Evolutionary conservation across 768 basidiomycete genomes (phyloP), one percentile per base, ranked within the genome.

Genomic region (Russula emetica): DNA sequence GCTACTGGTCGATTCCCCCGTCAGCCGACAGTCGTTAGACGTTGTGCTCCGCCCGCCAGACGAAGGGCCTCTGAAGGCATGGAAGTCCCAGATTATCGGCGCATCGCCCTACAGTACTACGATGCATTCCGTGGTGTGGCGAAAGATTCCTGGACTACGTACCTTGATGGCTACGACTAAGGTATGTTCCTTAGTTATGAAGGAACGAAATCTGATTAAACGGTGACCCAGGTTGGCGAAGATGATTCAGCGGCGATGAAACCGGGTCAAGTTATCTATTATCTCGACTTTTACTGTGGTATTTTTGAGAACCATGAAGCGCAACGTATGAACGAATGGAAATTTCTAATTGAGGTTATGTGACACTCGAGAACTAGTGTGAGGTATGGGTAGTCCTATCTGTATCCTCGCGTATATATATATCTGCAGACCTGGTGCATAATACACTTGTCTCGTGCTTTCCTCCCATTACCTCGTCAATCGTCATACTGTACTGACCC

Each of bases 91-190:
- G 54, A 40, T 26, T 55, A 55, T 55, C 54, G 54, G n/a, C 16
- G 54, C 38, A 38, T 26, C 13, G 38, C 54, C 38, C 38, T 55
- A 24, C 54, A 40, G 38, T 45, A 55, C n/a, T 55, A 55, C 38
- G 36, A 55, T 40, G 22, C 54, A 20, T 55, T 55, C 54, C 54
- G 54, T 40, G 54, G n/a, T 26, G n/a, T 55, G n/a, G 54, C 54
- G 14, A 24, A 40, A 20, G n/a, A 14, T 24, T 16, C 24, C 13
- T 40, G 24, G 36, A 38, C 36, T 24, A 20, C 2, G 11, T 55
- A 16, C 54, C 36, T 55, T 40, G 38, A 40, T 55, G 54, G 54
- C 22, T 53, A 13, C 36, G n/a, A 36, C 47, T 26, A 24, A 49
- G 9, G 47, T 49, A 11, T 49, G 47, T 26, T 49, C 5, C 24